Base-by-base conservation (phyloP, 2,329 filamentous ascomycete species). In the Hirsutella minnesotensis region DNA sequence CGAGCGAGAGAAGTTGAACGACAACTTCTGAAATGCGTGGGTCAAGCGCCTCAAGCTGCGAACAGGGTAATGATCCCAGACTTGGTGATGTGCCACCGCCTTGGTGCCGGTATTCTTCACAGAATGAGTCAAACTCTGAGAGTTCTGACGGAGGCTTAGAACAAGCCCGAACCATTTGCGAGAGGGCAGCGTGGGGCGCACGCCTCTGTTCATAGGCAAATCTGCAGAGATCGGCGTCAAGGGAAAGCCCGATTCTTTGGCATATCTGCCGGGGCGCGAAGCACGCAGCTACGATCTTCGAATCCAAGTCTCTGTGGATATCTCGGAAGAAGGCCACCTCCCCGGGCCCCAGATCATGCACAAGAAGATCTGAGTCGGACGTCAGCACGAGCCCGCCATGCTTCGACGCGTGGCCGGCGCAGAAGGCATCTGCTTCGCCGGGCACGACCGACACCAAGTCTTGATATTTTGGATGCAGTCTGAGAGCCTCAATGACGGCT, bases 361-460 rank as follows among this genome's bases (percentile, higher is more conserved):
- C 70, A 1, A 94, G 66, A 9, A 95, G 69, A 55, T 96, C 90
- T 0, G 88, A 94, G 54, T 96, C 90, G n/a, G 79, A 81, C 0
- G 87, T 94, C 7, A 95, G 62, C 13, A 87, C 72, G 2, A 68
- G 65, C 1, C 75, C 77, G 2, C 71, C 67, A 24, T 68, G 56
- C 3, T 64, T 48, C n/a, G 68, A 68, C 7, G 85, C 70, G 42
- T 79, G 69, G 13, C 70, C 63, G 3, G 86, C 87, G 57, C 88
- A 95, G 62, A 78, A 92, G 20, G 70, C 63, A 56, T 96, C 90
- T 1, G 90, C 90, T 62, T 96, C 90, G 1, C 85, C 88, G 0
- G 86, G 79, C 0, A 94, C 81, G 12, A 92, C 69, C 20, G 68
- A 63, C 9, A 66, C 68, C 37, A 69, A 55, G 46, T 47, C 53